Conservation (phyloP, 345 rosid genomes). For the Bruguiera parviflora region DNA sequence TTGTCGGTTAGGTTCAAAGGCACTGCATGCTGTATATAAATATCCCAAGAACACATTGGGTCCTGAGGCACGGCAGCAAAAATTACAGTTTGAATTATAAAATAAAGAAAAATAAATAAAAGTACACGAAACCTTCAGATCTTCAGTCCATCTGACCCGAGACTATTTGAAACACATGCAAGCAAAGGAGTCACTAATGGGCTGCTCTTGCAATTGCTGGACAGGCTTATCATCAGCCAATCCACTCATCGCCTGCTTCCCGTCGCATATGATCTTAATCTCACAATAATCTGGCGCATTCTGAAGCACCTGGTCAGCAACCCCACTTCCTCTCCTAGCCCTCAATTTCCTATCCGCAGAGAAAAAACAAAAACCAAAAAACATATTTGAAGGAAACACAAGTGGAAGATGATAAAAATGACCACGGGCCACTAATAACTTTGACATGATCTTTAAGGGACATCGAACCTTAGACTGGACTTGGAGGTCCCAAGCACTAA, state of each 20-base stretch:
- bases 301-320: conserved; percentile 48
- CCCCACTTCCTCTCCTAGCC: conserved; percentile 43
- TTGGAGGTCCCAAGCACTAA: conserved; percentile 71
- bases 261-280: conserved; percentile 59
- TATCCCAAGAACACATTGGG: too few species aligned
- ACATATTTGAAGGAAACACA: neutral
- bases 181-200: conserved; percentile 7
- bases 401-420: neutral
- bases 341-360: conserved; percentile 43
- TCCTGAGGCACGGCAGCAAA: too few species aligned
- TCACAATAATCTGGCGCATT: conserved; percentile 49
- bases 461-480: conserved; percentile 50
- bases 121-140: neutral
- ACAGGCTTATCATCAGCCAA: neutral
- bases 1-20: too few species aligned
- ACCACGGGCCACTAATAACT: neutral
- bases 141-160: neutral
- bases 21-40: too few species aligned
- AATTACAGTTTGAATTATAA: too few species aligned
- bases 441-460: too few species aligned
- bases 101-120: too few species aligned
- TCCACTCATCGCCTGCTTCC: conserved; percentile 39
- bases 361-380: neutral
- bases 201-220: neutral
- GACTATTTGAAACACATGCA: conserved; percentile 22